phyloP scores from a whole-genome alignment of 2,329 filamentous ascomycete species.

The Cadophora gregata region DNA sequence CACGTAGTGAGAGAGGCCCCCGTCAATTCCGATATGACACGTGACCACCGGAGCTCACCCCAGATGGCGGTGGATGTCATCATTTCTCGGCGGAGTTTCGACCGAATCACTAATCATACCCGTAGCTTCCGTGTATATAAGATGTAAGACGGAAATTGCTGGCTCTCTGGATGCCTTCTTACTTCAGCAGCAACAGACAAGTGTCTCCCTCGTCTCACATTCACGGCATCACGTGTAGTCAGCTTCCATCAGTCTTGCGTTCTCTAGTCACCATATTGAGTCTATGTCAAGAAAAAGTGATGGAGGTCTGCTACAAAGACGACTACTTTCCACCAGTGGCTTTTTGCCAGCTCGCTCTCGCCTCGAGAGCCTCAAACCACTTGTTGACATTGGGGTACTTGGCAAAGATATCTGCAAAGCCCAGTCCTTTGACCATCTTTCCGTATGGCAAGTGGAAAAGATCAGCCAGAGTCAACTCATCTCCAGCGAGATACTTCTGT shows the following conservation, averaged over 20 bases:
- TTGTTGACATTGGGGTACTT: slow-evolving; percentile 35
- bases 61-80: too few species aligned
- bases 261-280: neutral
- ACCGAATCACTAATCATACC: neutral
- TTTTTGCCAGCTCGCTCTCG: slow-evolving; percentile 36
- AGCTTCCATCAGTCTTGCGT: neutral
- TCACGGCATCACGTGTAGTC: neutral
- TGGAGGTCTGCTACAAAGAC: neutral
- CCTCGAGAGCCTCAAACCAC: slow-evolving; percentile 34
- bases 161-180: neutral
- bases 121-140: neutral
- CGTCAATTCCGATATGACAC: neutral
- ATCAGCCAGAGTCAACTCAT: slow-evolving; percentile 40
- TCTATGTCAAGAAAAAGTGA: neutral
- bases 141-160: neutral
- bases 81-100: neutral
- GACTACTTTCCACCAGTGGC: slow-evolving; percentile 14
- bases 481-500: slow-evolving; percentile 39
- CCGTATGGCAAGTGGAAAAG: slow-evolving; percentile 40
- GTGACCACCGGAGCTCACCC: too few species aligned
- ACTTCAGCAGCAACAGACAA: neutral
- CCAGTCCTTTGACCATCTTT: slow-evolving; percentile 27
- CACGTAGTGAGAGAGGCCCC: neutral
- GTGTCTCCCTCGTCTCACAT: neutral
- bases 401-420: slow-evolving; percentile 28